Conservation (phyloP, 1,139 yeast genomes). For the Yueomyces sp. region DNA sequence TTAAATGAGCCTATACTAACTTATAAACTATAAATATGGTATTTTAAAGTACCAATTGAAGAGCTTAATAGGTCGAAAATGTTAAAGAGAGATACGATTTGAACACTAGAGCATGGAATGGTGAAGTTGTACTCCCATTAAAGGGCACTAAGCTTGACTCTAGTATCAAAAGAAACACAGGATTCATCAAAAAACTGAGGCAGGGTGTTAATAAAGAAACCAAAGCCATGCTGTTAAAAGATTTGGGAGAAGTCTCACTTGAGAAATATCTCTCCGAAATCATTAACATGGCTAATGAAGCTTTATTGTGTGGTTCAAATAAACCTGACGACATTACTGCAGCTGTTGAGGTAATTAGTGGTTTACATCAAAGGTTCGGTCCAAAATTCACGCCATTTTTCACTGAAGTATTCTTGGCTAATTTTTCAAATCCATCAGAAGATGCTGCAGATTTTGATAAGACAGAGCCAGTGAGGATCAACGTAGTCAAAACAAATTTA, state of each 20-base stretch:
- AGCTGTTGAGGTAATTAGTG: constrained; percentile 56
- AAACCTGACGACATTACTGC: constrained; percentile 51
- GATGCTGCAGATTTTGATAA: constrained; percentile 28
- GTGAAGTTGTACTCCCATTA: constrained; percentile 23
- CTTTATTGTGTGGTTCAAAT: constrained; percentile 36
- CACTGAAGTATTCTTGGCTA: constrained; percentile 35
- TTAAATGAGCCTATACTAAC: too few species aligned
- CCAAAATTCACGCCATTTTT: constrained; percentile 40
- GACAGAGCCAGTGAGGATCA: constrained; percentile 32
- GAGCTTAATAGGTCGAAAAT: too few species aligned
- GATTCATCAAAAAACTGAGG: constrained; percentile 62
- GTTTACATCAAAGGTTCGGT: constrained; percentile 65
- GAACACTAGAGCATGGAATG: constrained; percentile 41
- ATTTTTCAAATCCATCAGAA: constrained; percentile 31
- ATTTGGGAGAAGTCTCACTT: constrained; percentile 49
- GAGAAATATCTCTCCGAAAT: constrained; percentile 72
- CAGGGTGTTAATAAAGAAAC: constrained; percentile 41
- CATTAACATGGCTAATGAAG: constrained; percentile 50
- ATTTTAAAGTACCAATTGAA: too few species aligned
- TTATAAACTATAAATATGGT: too few species aligned
- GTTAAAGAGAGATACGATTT: constrained; percentile 20
- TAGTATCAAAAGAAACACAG: constrained; percentile 72
- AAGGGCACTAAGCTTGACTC: constrained; percentile 44
- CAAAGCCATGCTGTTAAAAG: constrained; percentile 39
- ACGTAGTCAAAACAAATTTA: constrained; percentile 38